Evolutionary conservation across 805 yeast genomes (phyloP), one percentile per base, ranked within the genome.

Genomic region (Barnettozyma salicaria): DNA sequence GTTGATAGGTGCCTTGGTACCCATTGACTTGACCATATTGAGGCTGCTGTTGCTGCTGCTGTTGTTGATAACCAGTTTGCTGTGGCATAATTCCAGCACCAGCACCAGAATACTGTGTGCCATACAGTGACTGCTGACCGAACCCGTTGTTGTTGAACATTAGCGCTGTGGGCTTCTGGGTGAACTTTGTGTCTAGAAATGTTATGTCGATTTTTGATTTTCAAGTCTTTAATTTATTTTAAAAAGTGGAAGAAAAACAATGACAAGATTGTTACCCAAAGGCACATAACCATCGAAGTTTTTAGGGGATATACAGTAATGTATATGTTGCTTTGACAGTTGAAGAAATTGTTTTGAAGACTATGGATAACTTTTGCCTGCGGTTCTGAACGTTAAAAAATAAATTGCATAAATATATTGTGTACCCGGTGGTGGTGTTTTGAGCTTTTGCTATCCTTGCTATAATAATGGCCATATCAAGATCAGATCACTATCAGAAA

Each of bases 1-100:
- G 39, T 30, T 39, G 47, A 32, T 42, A 50, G 7, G 64, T 63
- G 11, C 61, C 58, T 23, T 49, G 48, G 37, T 54, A 61, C 21
- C 50, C 41, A 14, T 46, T 52, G 26, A 49, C 49, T 33, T 39
- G 43, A 1, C 36, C 43, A 27, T 30, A 43, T 18, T 50, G 50
- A 7, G 41, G 52, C 35, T 45, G 48, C 19, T 41, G 32, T 16
- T 44, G 43, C 7, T 43, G 36, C 18, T 44, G 53, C 30, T 37
- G 42, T 9, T 40, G 48, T 27, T 43, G 49, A 17, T 35, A 43
- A 6, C 48, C 50, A 4, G 50, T 38, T 24, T 39, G 50, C 21
- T 46, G 54, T 17, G 41, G 41, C 9, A 28, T 42, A 5, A 40
- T 34, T 2, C 34, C 38, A 14, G 32, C 32, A 4, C 25, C 24